phyloP scores from a whole-genome alignment of 306 rosid genomes.

The Elaeagnus macrophylla region DNA sequence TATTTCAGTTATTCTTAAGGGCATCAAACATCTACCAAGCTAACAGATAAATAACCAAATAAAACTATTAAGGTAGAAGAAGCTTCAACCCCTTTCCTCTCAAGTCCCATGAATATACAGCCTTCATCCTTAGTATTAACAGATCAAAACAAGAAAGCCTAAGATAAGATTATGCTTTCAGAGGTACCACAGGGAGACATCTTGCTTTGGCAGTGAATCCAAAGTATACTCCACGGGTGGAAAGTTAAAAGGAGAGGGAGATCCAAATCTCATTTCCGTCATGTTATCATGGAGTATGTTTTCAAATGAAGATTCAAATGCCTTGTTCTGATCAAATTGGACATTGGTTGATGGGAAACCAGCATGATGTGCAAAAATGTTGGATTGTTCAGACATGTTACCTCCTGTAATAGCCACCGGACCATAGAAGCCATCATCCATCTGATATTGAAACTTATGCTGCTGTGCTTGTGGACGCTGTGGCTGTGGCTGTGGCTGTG shows the following conservation, averaged over 20 bases:
- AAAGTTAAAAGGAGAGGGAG: conserved; percentile 22
- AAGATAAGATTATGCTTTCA: conserved; percentile 10
- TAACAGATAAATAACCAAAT: too few relatives aligned
- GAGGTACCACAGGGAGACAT: conserved; percentile 33
- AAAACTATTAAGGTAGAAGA: too few relatives aligned
- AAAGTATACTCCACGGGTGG: conserved; percentile 22
- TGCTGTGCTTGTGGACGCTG: conserved; percentile 14
- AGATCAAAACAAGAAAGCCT: too few relatives aligned
- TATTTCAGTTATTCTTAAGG: too few relatives aligned
- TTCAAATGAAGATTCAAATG: conserved; percentile 36
- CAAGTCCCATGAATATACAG: too few relatives aligned
- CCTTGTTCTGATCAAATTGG: conserved; percentile 25
- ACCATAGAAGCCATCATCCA: conserved; percentile 19
- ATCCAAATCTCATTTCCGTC: conserved; percentile 23
- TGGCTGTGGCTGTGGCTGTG: not conserved
- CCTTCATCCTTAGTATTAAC: too few relatives aligned
- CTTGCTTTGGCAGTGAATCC: conserved; percentile 34
- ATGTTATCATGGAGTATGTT: conserved; percentile 14
- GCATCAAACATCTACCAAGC: too few relatives aligned
- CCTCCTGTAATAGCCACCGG: conserved; percentile 21
- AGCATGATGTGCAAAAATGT: conserved; percentile 13
- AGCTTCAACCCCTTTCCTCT: too few relatives aligned
- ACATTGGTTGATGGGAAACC: conserved; percentile 15
- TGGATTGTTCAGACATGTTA: conserved; percentile 14
- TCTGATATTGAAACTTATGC: conserved; percentile 19